Conservation (phyloP, 2,329 filamentous ascomycete species). For the Alternaria sp. region DNA sequence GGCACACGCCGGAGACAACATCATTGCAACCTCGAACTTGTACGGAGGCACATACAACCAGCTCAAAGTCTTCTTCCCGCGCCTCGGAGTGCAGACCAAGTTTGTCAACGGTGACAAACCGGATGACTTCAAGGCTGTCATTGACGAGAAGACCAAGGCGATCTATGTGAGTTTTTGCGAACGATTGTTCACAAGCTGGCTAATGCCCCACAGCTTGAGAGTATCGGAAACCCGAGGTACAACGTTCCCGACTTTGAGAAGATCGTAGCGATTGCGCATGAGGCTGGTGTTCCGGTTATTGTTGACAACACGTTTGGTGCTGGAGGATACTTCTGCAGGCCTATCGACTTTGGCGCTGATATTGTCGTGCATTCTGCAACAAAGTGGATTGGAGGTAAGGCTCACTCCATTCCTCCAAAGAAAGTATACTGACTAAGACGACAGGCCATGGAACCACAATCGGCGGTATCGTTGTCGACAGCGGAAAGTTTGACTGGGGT, state of each 20-base stretch:
- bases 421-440: background rate
- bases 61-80: constrained; percentile 87
- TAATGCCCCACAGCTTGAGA: constrained; percentile 62
- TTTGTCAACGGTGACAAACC: constrained; percentile 83
- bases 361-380: constrained; percentile 94
- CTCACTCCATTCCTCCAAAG: background rate
- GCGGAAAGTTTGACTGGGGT: constrained; percentile 94
- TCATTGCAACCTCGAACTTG: constrained; percentile 86
- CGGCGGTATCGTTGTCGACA: constrained; percentile 83
- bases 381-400: constrained; percentile 87
- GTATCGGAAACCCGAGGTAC: constrained; percentile 91
- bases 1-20: constrained; percentile 90
- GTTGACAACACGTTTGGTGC: constrained; percentile 94
- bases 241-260: constrained; percentile 91
- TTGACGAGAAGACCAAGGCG: constrained; percentile 93
- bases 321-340: constrained; percentile 84
- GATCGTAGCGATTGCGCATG: constrained; percentile 80
- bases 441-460: constrained; percentile 82
- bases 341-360: constrained; percentile 89
- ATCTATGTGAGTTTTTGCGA: constrained; percentile 66
- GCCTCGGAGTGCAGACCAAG: constrained; percentile 87
- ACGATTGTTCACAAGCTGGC: background rate
- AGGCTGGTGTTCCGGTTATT: constrained; percentile 65
- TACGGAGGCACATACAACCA: constrained; percentile 97
- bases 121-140: constrained; percentile 78